phyloP scores from a whole-genome alignment of 495 filamentous ascomycete species.

The Chaetomium fimeti region DNA sequence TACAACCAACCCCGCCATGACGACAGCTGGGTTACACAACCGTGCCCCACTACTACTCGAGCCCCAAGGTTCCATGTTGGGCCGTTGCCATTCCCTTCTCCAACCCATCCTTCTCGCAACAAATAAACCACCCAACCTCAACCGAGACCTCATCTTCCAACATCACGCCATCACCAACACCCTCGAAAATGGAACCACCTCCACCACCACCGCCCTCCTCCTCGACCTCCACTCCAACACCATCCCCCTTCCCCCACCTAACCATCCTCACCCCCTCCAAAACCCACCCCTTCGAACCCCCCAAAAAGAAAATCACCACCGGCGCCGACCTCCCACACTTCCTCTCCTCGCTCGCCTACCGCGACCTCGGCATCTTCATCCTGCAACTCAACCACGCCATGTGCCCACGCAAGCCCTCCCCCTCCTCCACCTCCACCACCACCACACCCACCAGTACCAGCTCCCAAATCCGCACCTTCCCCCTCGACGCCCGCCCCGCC shows the following conservation, averaged over 20 bases:
- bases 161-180: neutral
- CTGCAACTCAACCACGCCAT: conserved; percentile 86
- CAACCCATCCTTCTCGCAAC: neutral
- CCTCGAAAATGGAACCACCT: conserved; percentile 16
- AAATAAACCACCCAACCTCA: neutral
- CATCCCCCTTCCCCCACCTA: conserved; percentile 33
- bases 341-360: conserved; percentile 73
- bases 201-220: neutral
- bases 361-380: conserved; percentile 80
- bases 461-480: conserved; percentile 47
- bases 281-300: conserved; percentile 51
- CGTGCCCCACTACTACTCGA: neutral
- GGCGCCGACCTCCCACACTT: conserved; percentile 75
- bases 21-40: conserved; percentile 22
- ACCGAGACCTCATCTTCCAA: no score
- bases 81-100: neutral
- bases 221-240: neutral
- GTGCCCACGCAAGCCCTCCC: conserved; percentile 59
- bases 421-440: neutral
- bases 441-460: no score
- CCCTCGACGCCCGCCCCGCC: conserved; percentile 33
- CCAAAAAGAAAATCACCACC: conserved; percentile 76
- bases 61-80: no score
- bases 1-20: conserved; percentile 19
- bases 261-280: conserved; percentile 36